Base-by-base conservation (phyloP, 495 filamentous ascomycete genomes). In the Endocarpon pusillum region DNA sequence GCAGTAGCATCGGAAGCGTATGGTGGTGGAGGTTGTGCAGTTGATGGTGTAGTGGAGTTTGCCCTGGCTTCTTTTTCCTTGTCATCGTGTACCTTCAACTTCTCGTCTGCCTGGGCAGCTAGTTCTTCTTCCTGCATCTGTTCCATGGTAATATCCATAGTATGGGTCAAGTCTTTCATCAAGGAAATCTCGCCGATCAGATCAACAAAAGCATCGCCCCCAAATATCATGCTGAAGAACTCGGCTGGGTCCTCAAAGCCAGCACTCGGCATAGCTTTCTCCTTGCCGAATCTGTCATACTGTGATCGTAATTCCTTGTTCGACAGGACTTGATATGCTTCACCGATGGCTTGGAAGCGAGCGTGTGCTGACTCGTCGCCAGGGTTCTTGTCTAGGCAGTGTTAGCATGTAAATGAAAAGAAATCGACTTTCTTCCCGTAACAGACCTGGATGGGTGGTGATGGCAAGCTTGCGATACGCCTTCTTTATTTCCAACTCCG, bases 151-250 rank as follows among this genome's bases (percentile, higher is more conserved):
- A 92, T 92, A 43, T 89, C 83, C 81, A 89, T 87, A 2, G 82
- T 84, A 37, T 78, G 73, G 3, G 81, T 86, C 23, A 91, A 61
- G 43, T 89, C 84, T 54, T 86, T 89, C 77, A 92, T 87, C 33
- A 92, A 66, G 30, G 78, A 84, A 40, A 92, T 85, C 58, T 92
- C 83, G 35, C 84, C 83, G 45, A 89, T 91, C 49, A 84, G 71
- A 54, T 89, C 87, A 17, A 76, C 66, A 48, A 99, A 99, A 3
- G 91, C 89, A 38, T 93, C 87, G 22, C 89, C 89, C 41, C 89
- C 89, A 46, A 99, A 99, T 39, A 99, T 96, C 67, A 84, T 92
- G 42, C 81, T 75, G 55, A 99, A 96, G 72, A 99, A 99, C 59
- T 99, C 91, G 27, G 84, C 71, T 0, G 89, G 91, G 45, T 99